These are phyloP conservation scores for Chlorella variabilis DNA, from an alignment of 163 green algal genomes.

Conservation along the genomic window DNA sequence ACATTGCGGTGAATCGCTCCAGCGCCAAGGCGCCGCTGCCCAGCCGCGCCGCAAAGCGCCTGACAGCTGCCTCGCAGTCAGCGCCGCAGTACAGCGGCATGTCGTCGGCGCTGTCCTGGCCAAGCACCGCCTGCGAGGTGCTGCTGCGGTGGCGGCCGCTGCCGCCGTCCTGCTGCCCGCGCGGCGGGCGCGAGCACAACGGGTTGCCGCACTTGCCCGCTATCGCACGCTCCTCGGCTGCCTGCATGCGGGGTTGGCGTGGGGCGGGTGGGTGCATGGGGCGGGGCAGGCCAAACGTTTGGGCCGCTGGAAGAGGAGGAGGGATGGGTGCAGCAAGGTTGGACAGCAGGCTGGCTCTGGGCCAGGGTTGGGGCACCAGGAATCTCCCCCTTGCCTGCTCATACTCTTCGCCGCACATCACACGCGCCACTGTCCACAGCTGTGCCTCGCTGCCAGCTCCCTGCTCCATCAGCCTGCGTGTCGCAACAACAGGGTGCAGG, in stretches of 20 bases:
- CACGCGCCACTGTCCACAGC: slow-evolving; percentile 28
- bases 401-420: slow-evolving; percentile 45
- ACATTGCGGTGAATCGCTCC: slow-evolving; percentile 32
- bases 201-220: slow-evolving; percentile 70
- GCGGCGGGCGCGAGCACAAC: slow-evolving; percentile 47
- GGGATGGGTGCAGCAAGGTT: too few species aligned
- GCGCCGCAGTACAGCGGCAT: slow-evolving; percentile 48
- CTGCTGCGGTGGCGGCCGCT: background rate
- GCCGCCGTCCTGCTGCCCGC: background rate
- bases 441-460: slow-evolving; percentile 2
- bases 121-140: slow-evolving; percentile 16
- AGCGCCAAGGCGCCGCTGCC: slow-evolving; percentile 51
- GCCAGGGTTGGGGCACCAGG: too few species aligned
- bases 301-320: too few species aligned
- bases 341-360: too few species aligned
- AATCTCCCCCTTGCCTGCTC: slow-evolving; percentile 14
- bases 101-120: slow-evolving; percentile 6
- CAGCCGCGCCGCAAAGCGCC: slow-evolving; percentile 44
- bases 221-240: slow-evolving; percentile 69
- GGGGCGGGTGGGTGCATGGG: background rate
- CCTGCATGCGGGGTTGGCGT: slow-evolving; percentile 19
- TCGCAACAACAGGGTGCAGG: background rate
- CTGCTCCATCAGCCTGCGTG: slow-evolving; percentile 36
- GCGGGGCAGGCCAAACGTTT: too few species aligned
- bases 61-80: slow-evolving; percentile 41